Evolutionary conservation across 2,329 filamentous ascomycete species (phyloP), one percentile per base, ranked within the genome.

Genomic region (Ceratocystis albifundus): DNA sequence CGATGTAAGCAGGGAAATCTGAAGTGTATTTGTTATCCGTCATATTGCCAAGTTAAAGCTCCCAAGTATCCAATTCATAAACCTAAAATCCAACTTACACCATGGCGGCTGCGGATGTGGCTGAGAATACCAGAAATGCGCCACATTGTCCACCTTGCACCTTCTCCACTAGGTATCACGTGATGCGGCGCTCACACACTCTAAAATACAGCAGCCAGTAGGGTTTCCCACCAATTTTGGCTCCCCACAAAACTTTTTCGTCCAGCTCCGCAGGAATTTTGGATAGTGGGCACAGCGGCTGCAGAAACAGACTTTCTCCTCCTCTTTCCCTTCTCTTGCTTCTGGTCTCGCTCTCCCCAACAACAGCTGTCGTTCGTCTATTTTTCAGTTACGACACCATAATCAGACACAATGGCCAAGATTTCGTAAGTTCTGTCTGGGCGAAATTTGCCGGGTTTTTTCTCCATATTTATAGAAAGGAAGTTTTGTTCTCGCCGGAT

Each of bases 321-420:
- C 50, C 55, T 61, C 62, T 61, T 55, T 55, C 62, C 48, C 57
- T 45, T 46, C 46, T 53, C 30, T 25, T 46, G 41, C 22, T 62
- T 64, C 22, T 15, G 46, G 64, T 65, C 41, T 67, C 55, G 66
- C 46, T 65, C 62, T 62, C 44, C 53, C 61, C 63, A 67, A 65
- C 63, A 65, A 67, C 62, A 63, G 66, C 32, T 67, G 63, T 65
- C 63, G 66, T 67, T 67, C 25, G 59, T 65, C 63, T 67, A 53
- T 67, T 64, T 68, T 68, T 65, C 65, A 62, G 65, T 65, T 63
- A 67, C 65, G 66, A 69, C 69, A 67, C 62, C 67, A 75, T 73
- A 77, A 76, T 76, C 78, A 77, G 76, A 78, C 76, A 79, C 77
- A 82, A 85, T 85, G 82, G 82, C 82, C 77, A 85, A 85, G 78